These are phyloP conservation scores for Neurospora tetraspora DNA, from an alignment of 495 filamentous ascomycete genomes.

Conservation along the genomic window DNA sequence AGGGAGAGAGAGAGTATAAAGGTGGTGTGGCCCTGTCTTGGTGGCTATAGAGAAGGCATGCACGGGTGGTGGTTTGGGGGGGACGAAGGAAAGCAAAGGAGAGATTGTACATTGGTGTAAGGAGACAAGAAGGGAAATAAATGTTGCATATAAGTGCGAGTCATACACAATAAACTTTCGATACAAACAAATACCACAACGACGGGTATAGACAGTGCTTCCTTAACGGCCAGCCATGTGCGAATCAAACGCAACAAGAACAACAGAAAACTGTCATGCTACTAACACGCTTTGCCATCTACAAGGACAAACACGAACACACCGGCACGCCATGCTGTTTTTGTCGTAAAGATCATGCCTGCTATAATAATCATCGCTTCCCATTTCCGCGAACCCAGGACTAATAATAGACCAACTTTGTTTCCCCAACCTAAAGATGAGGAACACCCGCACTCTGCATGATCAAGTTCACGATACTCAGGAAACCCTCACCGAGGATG, in stretches of 20 bases:
- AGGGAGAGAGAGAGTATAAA: background rate
- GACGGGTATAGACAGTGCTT: background rate
- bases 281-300: background rate
- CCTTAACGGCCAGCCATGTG: background rate
- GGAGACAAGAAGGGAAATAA: background rate
- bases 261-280: background rate
- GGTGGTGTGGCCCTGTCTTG: background rate
- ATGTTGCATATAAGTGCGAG: background rate
- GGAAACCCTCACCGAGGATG: slow-evolving; percentile 86
- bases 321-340: background rate
- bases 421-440: slow-evolving; percentile 43
- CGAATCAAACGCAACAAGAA: background rate
- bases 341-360: background rate
- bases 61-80: background rate
- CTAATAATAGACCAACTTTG: background rate
- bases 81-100: background rate
- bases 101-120: background rate
- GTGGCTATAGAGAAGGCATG: background rate
- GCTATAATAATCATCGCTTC: background rate
- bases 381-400: background rate
- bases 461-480: slow-evolving; percentile 84
- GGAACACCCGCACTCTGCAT: slow-evolving; percentile 74
- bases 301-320: background rate
- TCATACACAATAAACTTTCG: background rate
- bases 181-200: background rate